These are phyloP conservation scores for Tetradesmus lagerheimii DNA, from an alignment of 139 green algal species.

Conservation along the genomic window DNA sequence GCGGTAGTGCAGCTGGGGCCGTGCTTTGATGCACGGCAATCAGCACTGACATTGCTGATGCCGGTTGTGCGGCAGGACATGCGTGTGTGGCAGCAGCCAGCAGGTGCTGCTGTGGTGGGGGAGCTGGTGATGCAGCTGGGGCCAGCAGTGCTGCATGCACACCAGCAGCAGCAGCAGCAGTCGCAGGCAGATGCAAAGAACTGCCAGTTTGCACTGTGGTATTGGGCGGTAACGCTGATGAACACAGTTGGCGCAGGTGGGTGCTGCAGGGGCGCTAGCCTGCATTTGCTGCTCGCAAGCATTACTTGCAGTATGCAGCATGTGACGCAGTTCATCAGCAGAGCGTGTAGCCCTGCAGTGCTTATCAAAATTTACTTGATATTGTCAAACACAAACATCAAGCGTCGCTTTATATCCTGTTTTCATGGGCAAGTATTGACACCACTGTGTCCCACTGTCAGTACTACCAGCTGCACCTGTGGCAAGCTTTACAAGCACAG, in stretches of 20 bases:
- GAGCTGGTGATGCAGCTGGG: neutral
- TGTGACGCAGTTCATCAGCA: too few relatives aligned
- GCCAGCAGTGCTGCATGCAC: neutral
- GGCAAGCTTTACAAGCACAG: too few relatives aligned
- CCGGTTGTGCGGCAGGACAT: neutral
- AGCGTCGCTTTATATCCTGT: too few relatives aligned
- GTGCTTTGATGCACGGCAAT: neutral
- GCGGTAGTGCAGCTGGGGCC: neutral
- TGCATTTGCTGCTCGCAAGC: neutral
- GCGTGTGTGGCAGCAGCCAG: neutral
- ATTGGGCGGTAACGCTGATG: neutral
- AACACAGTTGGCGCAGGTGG: neutral
- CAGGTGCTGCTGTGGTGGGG: neutral
- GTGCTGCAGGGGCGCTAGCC: neutral
- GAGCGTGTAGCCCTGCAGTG: too few relatives aligned
- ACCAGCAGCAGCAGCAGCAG: neutral
- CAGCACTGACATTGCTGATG: neutral
- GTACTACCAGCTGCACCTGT: too few relatives aligned
- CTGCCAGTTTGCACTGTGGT: neutral
- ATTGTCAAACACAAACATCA: too few relatives aligned
- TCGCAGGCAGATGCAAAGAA: neutral
- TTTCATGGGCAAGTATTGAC: too few relatives aligned
- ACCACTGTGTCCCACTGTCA: too few relatives aligned
- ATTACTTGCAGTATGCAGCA: too few relatives aligned
- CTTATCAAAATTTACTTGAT: too few relatives aligned